Evolutionary conservation across 1,284 basidiomycete genomes (phyloP).

Genomic region (Moesziomyces aphidis): DNA sequence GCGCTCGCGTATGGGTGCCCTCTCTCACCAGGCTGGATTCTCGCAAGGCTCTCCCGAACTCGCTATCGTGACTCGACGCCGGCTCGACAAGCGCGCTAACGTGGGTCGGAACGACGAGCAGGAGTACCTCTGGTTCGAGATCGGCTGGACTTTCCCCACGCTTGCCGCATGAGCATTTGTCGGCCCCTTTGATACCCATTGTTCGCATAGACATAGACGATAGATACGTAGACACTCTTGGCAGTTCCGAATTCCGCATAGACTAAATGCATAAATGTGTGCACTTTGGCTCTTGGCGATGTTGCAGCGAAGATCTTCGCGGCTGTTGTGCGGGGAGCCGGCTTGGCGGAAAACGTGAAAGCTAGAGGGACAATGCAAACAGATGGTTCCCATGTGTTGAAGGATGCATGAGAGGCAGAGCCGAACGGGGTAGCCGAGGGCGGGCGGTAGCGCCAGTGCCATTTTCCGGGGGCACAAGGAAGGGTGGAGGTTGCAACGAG

Average conservation of each 20-base stretch:
- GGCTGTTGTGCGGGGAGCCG: no score
- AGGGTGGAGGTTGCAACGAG: neutral
- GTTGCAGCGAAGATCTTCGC: no score
- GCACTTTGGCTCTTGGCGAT: no score
- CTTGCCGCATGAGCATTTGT: neutral
- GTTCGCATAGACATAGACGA: constrained; percentile 5
- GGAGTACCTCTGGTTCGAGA: constrained; percentile 49
- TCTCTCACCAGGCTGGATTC: constrained; percentile 4
- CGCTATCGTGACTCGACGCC: constrained; percentile 19
- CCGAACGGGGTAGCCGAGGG: no score
- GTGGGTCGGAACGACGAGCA: constrained; percentile 47
- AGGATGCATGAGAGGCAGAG: no score
- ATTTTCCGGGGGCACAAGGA: no score
- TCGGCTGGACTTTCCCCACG: constrained; percentile 20
- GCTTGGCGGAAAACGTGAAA: no score
- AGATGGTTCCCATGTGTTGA: no score
- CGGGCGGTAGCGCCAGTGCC: no score
- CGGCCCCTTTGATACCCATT: neutral
- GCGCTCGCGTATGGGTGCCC: constrained; percentile 25
- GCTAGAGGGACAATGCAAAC: no score
- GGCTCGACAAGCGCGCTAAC: constrained; percentile 31
- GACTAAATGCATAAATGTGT: neutral
- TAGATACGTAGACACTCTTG: neutral
- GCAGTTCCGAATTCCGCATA: no score
- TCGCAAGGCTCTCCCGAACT: constrained; percentile 9